Evolutionary conservation across 805 yeast species (phyloP).

Genomic region (Candida ponderosae): DNA sequence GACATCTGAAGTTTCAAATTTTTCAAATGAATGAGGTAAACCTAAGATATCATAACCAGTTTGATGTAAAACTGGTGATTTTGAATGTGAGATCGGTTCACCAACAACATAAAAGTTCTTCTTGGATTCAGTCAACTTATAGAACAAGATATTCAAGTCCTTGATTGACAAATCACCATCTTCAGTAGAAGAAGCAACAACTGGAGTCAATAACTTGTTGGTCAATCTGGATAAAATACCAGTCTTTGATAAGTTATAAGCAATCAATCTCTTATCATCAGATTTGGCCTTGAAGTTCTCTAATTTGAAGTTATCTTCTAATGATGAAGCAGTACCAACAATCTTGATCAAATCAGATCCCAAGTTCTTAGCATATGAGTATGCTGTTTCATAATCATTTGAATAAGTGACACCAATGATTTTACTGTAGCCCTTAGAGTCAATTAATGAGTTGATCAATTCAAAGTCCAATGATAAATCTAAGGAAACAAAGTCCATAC

Average conservation of each 20-base stretch:
- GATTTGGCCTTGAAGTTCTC: constrained; percentile 63
- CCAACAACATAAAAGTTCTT: constrained; percentile 73
- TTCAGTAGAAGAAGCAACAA: constrained; percentile 62
- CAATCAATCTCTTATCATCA: constrained; percentile 56
- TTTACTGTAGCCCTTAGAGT: constrained; percentile 51
- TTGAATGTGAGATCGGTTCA: constrained; percentile 74
- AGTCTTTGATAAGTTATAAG: constrained; percentile 68
- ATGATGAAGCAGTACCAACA: constrained; percentile 64
- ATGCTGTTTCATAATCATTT: not conserved
- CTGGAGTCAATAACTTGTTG: constrained; percentile 74
- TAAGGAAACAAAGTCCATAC: constrained; percentile 74
- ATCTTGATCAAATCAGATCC: constrained; percentile 74
- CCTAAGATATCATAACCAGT: constrained; percentile 70
- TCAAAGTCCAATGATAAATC: constrained; percentile 63
- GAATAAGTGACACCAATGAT: constrained; percentile 75
- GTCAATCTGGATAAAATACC: constrained; percentile 79
- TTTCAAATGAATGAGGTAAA: constrained; percentile 64
- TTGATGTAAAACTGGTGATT: constrained; percentile 83
- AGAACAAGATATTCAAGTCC: constrained; percentile 51
- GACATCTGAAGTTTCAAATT: constrained; percentile 63
- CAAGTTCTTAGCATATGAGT: constrained; percentile 39
- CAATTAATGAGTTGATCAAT: constrained; percentile 42
- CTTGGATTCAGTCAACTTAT: constrained; percentile 49
- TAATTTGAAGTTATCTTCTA: constrained; percentile 61
- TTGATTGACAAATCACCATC: constrained; percentile 59